Evolutionary conservation across 129 eudicot species (phyloP).

Genomic region (Silybum marianum): DNA sequence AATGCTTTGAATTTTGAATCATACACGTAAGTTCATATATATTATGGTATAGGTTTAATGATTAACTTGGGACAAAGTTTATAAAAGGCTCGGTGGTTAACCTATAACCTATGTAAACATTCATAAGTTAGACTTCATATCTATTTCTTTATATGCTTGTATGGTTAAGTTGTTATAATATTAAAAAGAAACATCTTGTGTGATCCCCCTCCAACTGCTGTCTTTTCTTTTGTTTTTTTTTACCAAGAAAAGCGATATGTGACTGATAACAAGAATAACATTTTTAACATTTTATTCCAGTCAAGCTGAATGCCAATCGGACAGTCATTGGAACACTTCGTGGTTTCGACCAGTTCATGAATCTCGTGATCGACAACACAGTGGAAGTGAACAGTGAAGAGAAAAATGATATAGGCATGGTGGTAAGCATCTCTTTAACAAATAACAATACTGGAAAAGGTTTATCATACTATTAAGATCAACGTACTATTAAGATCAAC

Average conservation of each 20-base stretch:
- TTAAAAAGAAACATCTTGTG: too few species aligned
- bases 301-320: conserved; percentile 77
- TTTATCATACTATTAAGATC: not conserved
- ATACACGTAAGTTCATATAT: not conserved
- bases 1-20: not conserved
- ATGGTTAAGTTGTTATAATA: too few species aligned
- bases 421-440: conserved; percentile 47
- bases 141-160: too few species aligned
- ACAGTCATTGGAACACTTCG: conserved; percentile 72
- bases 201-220: too few species aligned
- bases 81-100: too few species aligned
- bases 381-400: conserved; percentile 71
- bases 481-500: too few species aligned
- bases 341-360: conserved; percentile 76
- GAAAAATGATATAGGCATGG: conserved; percentile 73
- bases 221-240: not conserved
- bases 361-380: conserved; percentile 70
- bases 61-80: not conserved
- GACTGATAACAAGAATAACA: not conserved
- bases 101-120: too few species aligned
- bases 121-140: not conserved
- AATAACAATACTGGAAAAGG: not conserved
- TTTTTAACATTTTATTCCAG: conserved; percentile 30
- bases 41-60: not conserved
- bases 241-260: not conserved